phyloP scores from a whole-genome alignment of 148 eudicot genomes.

The Dianthus caryophyllus region DNA sequence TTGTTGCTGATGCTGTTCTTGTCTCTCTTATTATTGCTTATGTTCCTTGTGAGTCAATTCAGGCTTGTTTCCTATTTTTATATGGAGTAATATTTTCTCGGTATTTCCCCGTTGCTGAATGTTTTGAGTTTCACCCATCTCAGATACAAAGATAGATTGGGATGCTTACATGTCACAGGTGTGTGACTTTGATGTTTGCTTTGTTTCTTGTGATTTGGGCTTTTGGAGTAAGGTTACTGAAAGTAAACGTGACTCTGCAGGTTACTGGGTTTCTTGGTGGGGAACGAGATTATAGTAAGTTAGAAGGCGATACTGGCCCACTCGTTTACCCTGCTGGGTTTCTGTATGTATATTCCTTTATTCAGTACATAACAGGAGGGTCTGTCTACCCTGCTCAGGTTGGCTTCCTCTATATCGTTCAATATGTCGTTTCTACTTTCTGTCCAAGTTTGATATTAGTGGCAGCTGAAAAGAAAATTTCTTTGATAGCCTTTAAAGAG shows the following conservation, averaged over 20 bases:
- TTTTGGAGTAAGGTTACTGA: background rate
- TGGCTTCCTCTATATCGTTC: background rate
- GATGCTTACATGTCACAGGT: slow-evolving; percentile 98
- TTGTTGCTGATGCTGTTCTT: slow-evolving; percentile 53
- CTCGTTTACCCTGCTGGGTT: slow-evolving; percentile 98
- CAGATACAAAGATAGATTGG: slow-evolving; percentile 97
- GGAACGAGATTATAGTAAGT: slow-evolving; percentile 78
- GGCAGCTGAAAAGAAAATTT: background rate
- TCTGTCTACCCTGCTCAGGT: slow-evolving; percentile 85
- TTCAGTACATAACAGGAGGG: slow-evolving; percentile 80
- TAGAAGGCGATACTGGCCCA: slow-evolving; percentile 95
- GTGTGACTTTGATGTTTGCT: slow-evolving; percentile 7
- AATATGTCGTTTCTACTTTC: background rate
- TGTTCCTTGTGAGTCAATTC: slow-evolving; percentile 62
- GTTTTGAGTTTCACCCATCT: slow-evolving; percentile 23
- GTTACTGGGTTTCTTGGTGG: slow-evolving; percentile 78
- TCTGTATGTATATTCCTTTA: slow-evolving; percentile 77
- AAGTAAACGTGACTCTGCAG: slow-evolving; percentile 30
- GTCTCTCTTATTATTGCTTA: slow-evolving; percentile 57
- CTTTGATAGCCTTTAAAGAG: background rate
- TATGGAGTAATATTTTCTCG: background rate
- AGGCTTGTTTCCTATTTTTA: background rate
- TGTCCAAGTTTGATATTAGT: background rate
- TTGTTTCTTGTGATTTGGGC: background rate
- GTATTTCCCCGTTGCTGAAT: background rate